Evolutionary conservation across 139 green algal genomes (phyloP).

Genomic region (Trebouxia sp.): DNA sequence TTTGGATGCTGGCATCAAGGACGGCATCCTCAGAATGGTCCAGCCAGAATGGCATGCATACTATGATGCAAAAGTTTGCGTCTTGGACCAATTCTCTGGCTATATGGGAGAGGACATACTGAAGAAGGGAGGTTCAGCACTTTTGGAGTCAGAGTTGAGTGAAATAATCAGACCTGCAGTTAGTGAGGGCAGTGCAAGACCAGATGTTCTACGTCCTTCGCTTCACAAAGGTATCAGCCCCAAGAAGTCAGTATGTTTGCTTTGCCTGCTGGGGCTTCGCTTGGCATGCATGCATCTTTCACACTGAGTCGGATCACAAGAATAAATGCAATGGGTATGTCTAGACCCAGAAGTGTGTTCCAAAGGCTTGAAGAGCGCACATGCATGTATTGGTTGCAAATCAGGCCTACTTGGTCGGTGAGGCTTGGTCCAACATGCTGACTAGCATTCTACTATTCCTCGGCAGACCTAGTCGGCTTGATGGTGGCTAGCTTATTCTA

Average conservation of each 20-base stretch:
- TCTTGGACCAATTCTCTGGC: constrained; percentile 40
- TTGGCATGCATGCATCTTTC: too few relatives aligned
- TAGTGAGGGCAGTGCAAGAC: neutral
- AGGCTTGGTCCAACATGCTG: neutral
- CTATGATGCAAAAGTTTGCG: constrained; percentile 29
- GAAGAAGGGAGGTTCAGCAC: constrained; percentile 29
- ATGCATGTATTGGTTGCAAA: neutral
- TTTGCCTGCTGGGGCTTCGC: neutral
- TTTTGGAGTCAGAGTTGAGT: constrained; percentile 35
- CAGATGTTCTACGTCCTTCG: neutral
- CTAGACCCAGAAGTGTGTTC: neutral
- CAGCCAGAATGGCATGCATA: constrained; percentile 23
- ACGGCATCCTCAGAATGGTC: constrained; percentile 28
- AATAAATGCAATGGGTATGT: neutral
- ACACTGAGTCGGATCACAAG: neutral
- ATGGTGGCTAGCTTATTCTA: neutral
- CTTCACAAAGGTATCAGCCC: constrained; percentile 13
- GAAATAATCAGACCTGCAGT: constrained; percentile 25
- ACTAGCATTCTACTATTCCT: neutral
- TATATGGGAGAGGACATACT: constrained; percentile 33
- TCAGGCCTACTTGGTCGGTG: neutral
- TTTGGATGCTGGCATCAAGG: constrained; percentile 28
- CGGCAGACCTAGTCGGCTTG: neutral
- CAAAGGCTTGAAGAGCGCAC: neutral
- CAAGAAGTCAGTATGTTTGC: neutral